These are phyloP conservation scores for Plenodomus tracheiphilus DNA, from an alignment of 2,329 filamentous ascomycete species.

Conservation along the genomic window DNA sequence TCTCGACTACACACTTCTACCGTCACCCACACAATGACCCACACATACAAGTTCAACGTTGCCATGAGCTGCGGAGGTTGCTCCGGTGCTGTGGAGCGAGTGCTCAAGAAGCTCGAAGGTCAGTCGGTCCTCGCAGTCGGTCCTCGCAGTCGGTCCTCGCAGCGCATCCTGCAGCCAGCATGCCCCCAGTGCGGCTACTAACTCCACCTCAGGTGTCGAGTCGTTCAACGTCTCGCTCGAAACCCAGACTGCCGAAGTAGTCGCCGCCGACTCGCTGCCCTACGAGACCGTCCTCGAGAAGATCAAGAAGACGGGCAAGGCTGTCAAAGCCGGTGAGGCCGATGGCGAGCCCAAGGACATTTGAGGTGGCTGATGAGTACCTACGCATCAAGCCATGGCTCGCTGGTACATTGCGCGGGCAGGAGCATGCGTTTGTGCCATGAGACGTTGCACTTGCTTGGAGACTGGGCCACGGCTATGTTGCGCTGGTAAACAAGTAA, in stretches of 20 bases:
- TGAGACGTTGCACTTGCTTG: neutral
- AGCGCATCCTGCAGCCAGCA: neutral
- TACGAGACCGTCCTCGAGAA: slow-evolving; percentile 83
- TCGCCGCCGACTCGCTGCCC: slow-evolving; percentile 67
- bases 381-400: neutral
- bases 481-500: neutral
- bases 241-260: slow-evolving; percentile 77
- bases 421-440: too few relatives aligned
- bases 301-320: slow-evolving; percentile 95
- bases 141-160: slow-evolving; percentile 23
- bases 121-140: slow-evolving; percentile 42
- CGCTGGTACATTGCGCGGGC: slow-evolving; percentile 11
- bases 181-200: slow-evolving; percentile 9
- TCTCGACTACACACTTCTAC: neutral
- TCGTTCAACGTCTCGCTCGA: slow-evolving; percentile 87
- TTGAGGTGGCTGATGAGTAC: slow-evolving; percentile 11
- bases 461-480: neutral
- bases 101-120: slow-evolving; percentile 92
- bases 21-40: slow-evolving; percentile 59
- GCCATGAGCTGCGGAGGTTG: slow-evolving; percentile 95
- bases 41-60: slow-evolving; percentile 95
- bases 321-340: slow-evolving; percentile 74
- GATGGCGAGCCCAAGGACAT: slow-evolving; percentile 57
- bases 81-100: slow-evolving; percentile 89
- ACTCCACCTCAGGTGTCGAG: slow-evolving; percentile 69